phyloP scores from a whole-genome alignment of 805 yeast species.

The Candida ortonii region DNA sequence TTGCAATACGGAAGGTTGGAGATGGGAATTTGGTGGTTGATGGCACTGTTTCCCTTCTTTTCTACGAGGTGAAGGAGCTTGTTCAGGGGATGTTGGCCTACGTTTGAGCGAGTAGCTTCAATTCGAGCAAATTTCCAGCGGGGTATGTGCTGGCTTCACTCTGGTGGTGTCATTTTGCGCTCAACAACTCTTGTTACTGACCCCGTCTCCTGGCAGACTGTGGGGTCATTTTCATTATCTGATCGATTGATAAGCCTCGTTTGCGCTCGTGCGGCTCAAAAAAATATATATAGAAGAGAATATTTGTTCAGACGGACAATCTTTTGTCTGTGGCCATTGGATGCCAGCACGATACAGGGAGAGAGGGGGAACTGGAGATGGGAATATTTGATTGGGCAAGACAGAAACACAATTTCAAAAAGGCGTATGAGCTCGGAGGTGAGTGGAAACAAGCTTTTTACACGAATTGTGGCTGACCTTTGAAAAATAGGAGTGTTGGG shows the following conservation, averaged over 20 bases:
- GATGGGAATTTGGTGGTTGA: constrained; percentile 86
- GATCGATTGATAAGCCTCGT: background rate
- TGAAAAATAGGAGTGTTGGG: constrained; percentile 57
- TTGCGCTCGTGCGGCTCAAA: background rate
- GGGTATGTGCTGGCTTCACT: no score
- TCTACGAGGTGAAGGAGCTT: constrained; percentile 71
- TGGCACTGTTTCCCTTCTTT: constrained; percentile 71
- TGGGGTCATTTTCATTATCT: no score
- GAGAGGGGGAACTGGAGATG: constrained; percentile 3
- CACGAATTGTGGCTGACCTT: background rate
- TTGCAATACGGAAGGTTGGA: constrained; percentile 72
- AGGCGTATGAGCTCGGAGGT: constrained; percentile 62
- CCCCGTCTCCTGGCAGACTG: no score
- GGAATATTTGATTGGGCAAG: constrained; percentile 9
- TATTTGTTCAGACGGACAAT: no score
- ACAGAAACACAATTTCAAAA: constrained; percentile 34
- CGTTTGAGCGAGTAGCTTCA: no score
- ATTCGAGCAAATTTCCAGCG: no score
- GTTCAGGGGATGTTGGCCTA: constrained; percentile 75
- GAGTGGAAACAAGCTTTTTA: constrained; percentile 1
- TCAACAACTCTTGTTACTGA: no score
- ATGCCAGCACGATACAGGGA: constrained; percentile 1
- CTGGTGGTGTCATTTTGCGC: no score
- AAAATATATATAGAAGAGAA: background rate
- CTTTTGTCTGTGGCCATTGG: background rate